Evolutionary conservation across 768 basidiomycete species (phyloP), one percentile per base, ranked within the genome.

Genomic region (Megacollybia marginata): DNA sequence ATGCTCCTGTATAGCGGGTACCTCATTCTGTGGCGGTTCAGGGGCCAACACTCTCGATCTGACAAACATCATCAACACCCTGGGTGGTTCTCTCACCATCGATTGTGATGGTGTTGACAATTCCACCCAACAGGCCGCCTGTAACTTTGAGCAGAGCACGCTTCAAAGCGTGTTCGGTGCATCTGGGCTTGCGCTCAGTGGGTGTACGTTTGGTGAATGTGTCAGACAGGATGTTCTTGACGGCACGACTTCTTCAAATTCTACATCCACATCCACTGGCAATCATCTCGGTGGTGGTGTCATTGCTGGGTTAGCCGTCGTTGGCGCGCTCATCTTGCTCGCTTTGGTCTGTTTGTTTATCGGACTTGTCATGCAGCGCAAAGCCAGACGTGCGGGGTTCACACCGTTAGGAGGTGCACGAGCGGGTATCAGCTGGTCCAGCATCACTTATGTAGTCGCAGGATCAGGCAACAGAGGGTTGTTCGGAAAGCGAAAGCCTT

Each of bases 141-240:
- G 94, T 64, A 63, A 75, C 10, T 96, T 97, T 74, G 76, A 86
- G 59, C 91, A 96, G 64, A 55, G 63, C 12, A 66, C 75, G 16
- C 69, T 97, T n/a, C 60, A 84, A 23, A 50, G 58, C 1, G 59
- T 96, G 1, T 95, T 97, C 57, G 92, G 92, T 8, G 54, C 74
- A 0, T 59, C 64, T 35, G 94, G 94, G 1, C 77, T 97, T n/a
- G 56, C 71, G 6, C 70, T 97, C 9, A 74, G 74, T 47, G 79
- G 76, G 0, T 97, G 94, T 64, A 71, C 69, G 1, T 94, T 86
- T 56, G 94, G 94, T 20, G 94, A 97, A 66, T 96, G 94, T 64
- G 83, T 96, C 13, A 68, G 76, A 3, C 92, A 95, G 62, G 76
- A 73, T 50, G 82, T 88, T 34, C 82, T 96, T 49, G 85, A 92